phyloP scores from a whole-genome alignment of 2,329 filamentous ascomycete genomes.

The Chaetoscypha palmicola region DNA sequence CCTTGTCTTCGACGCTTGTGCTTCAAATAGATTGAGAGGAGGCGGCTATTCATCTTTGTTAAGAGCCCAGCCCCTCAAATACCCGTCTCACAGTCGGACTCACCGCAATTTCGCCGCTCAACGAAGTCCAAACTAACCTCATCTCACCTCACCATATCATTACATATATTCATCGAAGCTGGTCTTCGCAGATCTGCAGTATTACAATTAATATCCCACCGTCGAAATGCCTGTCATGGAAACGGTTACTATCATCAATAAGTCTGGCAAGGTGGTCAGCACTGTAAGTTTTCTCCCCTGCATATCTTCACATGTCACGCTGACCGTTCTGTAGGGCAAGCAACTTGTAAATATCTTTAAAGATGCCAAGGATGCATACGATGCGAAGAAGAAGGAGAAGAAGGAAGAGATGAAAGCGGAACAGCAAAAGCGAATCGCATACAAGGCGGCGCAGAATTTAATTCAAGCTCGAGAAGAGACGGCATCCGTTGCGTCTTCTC shows the following conservation, averaged over 20 bases:
- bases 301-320: constrained; percentile 7
- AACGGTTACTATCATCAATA: constrained; percentile 85
- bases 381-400: constrained; percentile 67
- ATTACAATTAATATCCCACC: constrained; percentile 8
- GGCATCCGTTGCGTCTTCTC: constrained; percentile 37
- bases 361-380: constrained; percentile 81
- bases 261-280: constrained; percentile 83
- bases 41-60: constrained; percentile 7
- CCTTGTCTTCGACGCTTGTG: constrained; percentile 2
- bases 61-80: constrained; percentile 3
- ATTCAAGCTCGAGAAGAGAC: constrained; percentile 36
- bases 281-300: constrained; percentile 50
- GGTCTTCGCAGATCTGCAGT: constrained; percentile 17
- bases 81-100: constrained; percentile 1
- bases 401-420: constrained; percentile 57
- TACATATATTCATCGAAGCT: constrained; percentile 18
- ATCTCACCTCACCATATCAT: constrained; percentile 14
- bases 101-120: constrained; percentile 7
- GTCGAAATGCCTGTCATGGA: constrained; percentile 44
- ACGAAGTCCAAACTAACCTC: neutral
- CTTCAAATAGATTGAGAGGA: constrained; percentile 7
- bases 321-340: constrained; percentile 59
- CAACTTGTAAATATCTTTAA: constrained; percentile 86
- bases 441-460: constrained; percentile 51
- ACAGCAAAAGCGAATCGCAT: constrained; percentile 50